Evolutionary conservation across 2,329 filamentous ascomycete genomes (phyloP), one percentile per base, ranked within the genome.

Genomic region (Fusarium compactum): DNA sequence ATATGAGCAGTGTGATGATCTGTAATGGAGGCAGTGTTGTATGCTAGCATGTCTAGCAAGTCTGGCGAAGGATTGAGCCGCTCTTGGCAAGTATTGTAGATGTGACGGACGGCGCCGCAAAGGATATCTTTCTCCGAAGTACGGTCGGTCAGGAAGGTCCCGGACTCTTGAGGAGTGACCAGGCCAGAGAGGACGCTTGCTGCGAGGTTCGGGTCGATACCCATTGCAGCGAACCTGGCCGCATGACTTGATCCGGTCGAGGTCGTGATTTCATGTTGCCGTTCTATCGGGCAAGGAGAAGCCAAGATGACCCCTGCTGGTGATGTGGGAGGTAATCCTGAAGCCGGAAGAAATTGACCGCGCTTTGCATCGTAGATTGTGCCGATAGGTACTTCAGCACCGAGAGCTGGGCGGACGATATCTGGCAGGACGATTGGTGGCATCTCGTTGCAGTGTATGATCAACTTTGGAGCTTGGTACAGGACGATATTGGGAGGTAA

Each of bases 331-430:
- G 45, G 50, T 3, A 72, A 16, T 11, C 70, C 18, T 1, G 69
- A 70, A 1, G 40, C 50, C 0, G 44, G 8, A 9, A 74, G 57
- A 5, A 73, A 73, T 6, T 34, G 27, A 10, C 69, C 71, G 14
- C 46, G 25, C 6, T 27, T 61, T 6, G 62, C 62, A 15, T 74
- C 58, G n/a, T 73, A 73, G 29, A 73, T 20, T 1, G 71, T 65
- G 2, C 71, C 66, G 2, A 73, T 57, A 1, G 58, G 8, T 2
- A 65, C 69, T 16, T 50, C 10, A 6, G 67, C 59, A 5, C 62
- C 50, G 22, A 73, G 66, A 0, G 71, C 52, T 16, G 47, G 40
- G 11, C 55, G 43, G 2, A 18, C 4, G 34, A 38, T n/a, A 6
- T 38, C 52, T 16, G 32, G 40, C 7, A 48, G 29, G 3, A 25